phyloP scores from a whole-genome alignment of 371 early-diverging fungal genomes.

The Chytridium lagenaria region DNA sequence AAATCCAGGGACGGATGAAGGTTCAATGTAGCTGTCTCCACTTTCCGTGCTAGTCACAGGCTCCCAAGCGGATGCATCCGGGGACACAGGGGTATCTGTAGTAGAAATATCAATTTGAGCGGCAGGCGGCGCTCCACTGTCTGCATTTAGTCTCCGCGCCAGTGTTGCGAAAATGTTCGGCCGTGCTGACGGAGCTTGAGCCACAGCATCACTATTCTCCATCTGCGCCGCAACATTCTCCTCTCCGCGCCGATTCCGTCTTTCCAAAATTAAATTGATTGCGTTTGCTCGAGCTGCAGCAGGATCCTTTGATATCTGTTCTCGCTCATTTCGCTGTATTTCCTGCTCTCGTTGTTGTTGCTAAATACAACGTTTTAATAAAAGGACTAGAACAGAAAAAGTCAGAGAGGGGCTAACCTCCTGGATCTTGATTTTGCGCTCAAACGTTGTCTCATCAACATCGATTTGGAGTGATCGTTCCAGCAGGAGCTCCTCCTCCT shows the following conservation, averaged over 20 bases:
- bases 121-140: not conserved
- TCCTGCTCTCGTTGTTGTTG: slow-evolving; percentile 16
- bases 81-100: too few species aligned
- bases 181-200: not conserved
- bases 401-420: slow-evolving; percentile 18
- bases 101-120: too few species aligned
- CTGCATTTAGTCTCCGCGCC: not conserved
- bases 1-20: not conserved
- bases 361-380: not conserved
- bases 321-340: not conserved
- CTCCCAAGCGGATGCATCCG: not conserved
- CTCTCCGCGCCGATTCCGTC: not conserved
- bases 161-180: not conserved
- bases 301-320: slow-evolving; percentile 2
- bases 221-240: not conserved
- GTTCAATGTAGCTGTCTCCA: not conserved
- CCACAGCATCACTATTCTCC: not conserved
- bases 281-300: slow-evolving; percentile 13
- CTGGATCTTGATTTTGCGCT: slow-evolving; percentile 29
- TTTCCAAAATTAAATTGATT: slow-evolving; percentile 13
- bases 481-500: slow-evolving; percentile 39
- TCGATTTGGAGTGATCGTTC: slow-evolving; percentile 30
- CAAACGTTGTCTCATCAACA: slow-evolving; percentile 36
- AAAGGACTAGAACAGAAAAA: not conserved
- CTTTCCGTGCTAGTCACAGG: not conserved